Conservation (phyloP, 805 yeast genomes). For the Hanseniaspora meyeri region DNA sequence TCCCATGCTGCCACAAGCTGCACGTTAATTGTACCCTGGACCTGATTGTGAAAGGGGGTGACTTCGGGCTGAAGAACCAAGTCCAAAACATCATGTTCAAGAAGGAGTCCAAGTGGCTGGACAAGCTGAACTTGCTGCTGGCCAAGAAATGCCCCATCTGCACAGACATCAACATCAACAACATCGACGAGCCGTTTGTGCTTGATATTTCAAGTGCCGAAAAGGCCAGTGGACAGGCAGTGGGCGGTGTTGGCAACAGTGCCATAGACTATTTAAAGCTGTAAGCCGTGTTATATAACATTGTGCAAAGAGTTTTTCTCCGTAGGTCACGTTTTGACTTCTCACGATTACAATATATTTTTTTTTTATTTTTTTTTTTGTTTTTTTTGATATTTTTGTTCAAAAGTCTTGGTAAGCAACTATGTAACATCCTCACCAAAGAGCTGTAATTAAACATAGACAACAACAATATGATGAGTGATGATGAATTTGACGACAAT, state of each 20-base stretch:
- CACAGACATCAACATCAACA: slow-evolving; percentile 57
- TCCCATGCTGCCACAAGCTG: slow-evolving; percentile 83
- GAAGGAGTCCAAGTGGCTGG: slow-evolving; percentile 20
- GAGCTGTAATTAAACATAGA: too few relatives aligned
- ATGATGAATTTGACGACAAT: slow-evolving; percentile 28
- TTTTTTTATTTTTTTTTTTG: not conserved
- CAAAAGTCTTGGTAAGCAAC: too few relatives aligned
- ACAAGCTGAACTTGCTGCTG: slow-evolving; percentile 43
- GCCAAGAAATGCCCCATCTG: slow-evolving; percentile 63
- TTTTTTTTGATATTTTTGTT: too few relatives aligned
- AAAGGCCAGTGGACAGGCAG: not conserved
- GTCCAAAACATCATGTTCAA: slow-evolving; percentile 39
- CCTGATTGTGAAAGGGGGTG: slow-evolving; percentile 46
- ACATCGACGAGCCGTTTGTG: slow-evolving; percentile 50
- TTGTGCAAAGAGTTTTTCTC: too few relatives aligned
- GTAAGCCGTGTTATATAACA: not conserved
- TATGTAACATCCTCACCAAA: too few relatives aligned
- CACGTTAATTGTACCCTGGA: slow-evolving; percentile 79
- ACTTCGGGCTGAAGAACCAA: slow-evolving; percentile 51
- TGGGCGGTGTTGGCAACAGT: not conserved
- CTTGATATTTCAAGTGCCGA: not conserved
- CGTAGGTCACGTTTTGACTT: too few relatives aligned
- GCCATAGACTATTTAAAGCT: slow-evolving; percentile 1
- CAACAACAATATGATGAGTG: not conserved
- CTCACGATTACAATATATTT: not conserved